Conservation (phyloP, 176 grass and related monocot genomes). For the Lolium multiflorum region DNA sequence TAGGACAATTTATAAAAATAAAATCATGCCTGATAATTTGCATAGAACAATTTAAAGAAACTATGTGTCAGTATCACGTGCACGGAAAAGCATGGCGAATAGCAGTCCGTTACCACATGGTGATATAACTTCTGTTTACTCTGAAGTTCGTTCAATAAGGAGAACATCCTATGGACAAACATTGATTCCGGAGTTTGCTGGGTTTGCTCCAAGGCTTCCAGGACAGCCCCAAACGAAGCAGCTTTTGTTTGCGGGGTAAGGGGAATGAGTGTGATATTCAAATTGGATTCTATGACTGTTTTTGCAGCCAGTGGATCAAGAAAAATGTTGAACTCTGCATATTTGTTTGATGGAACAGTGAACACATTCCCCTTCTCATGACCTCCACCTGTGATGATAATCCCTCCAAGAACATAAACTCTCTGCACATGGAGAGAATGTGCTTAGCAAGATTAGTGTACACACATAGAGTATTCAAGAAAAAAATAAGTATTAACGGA, state of each 20-base stretch:
- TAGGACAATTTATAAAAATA: neutral
- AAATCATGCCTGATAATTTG: neutral
- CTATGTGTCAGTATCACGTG: neutral
- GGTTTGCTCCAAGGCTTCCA: conserved; percentile 44
- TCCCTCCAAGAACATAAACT: conserved; percentile 77
- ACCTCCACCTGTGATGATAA: conserved; percentile 49
- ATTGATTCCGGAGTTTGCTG: conserved; percentile 63
- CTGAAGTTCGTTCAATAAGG: conserved; percentile 61
- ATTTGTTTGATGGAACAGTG: conserved; percentile 62
- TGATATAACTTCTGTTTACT: conserved; percentile 56
- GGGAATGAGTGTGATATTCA: conserved; percentile 74
- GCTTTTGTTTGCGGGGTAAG: conserved; percentile 56
- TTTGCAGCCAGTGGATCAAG: conserved; percentile 86
- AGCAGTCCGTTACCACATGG: conserved; percentile 65
- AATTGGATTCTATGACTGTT: conserved; percentile 60
- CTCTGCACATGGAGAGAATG: conserved; percentile 46
- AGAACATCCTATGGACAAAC: conserved; percentile 61
- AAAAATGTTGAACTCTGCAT: conserved; percentile 88
- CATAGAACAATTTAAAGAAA: neutral
- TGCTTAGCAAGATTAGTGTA: neutral
- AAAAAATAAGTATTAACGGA: neutral
- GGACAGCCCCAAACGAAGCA: conserved; percentile 57
- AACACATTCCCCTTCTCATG: conserved; percentile 75
- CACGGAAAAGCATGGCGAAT: neutral
- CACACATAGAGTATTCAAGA: too few relatives aligned